Conservation (phyloP, 2,329 filamentous ascomycete genomes). For the Arthrobotrys pseudoclavata region DNA sequence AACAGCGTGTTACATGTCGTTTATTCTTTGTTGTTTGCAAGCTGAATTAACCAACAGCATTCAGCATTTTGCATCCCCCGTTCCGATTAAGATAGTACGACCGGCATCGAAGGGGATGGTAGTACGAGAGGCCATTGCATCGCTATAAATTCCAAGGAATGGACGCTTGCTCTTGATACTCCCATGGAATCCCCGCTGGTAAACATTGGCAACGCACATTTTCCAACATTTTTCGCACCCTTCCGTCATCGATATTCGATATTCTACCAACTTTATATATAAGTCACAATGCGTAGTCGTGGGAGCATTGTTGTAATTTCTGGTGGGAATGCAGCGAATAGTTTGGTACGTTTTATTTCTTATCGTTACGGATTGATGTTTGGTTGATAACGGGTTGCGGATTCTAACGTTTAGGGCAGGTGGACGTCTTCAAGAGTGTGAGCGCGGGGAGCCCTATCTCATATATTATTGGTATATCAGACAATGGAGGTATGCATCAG, state of each 20-base stretch:
- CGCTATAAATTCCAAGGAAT: constrained; percentile 10
- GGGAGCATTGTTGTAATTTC: constrained; percentile 55
- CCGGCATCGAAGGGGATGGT: background rate
- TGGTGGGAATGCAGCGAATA: constrained; percentile 57
- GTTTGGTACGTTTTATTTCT: constrained; percentile 35
- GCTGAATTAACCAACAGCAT: background rate
- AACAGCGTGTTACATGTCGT: constrained; percentile 22
- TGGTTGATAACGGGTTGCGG: background rate
- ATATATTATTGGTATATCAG: constrained; percentile 95
- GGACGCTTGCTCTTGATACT: constrained; percentile 1
- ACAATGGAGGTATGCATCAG: constrained; percentile 77
- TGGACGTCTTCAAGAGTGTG: constrained; percentile 57
- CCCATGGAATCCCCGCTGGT: background rate
- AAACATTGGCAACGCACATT: constrained; percentile 33
- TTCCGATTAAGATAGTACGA: constrained; percentile 3
- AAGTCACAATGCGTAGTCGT: constrained; percentile 7
- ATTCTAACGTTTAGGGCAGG: constrained; percentile 7
- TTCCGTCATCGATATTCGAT: background rate
- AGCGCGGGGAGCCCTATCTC: constrained; percentile 58
- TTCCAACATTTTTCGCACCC: constrained; percentile 18
- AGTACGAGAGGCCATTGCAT: background rate
- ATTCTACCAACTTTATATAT: background rate
- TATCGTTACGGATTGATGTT: background rate
- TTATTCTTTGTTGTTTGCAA: constrained; percentile 8
- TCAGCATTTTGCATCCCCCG: background rate